phyloP scores from a whole-genome alignment of 345 rosid genomes.

The Linum tenue region DNA sequence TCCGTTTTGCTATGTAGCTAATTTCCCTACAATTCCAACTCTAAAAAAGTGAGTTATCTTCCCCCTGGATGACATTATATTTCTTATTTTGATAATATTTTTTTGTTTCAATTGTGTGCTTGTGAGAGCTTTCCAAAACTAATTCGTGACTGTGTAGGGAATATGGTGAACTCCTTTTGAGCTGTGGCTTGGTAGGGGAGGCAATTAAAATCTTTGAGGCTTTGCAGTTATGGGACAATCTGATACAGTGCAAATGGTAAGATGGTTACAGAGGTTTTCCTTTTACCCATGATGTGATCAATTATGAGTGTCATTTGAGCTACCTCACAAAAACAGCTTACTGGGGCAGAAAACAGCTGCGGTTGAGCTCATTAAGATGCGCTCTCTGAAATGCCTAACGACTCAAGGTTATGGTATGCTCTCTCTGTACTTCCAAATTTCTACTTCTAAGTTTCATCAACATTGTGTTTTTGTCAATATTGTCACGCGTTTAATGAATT shows the following conservation, averaged over 20 bases:
- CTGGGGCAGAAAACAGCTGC: constrained; percentile 91
- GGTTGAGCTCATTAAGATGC: constrained; percentile 68
- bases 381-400: constrained; percentile 57
- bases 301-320: constrained; percentile 5
- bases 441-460: not conserved
- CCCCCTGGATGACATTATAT: not conserved
- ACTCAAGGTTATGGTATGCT: constrained; percentile 81
- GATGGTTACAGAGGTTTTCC: constrained; percentile 9
- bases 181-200: constrained; percentile 83
- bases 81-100: no score
- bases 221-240: constrained; percentile 85
- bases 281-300: not conserved
- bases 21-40: constrained; percentile 62
- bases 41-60: constrained; percentile 55
- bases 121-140: constrained; percentile 4
- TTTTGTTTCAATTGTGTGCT: no score
- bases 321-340: constrained; percentile 32
- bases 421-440: no score
- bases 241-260: constrained; percentile 79
- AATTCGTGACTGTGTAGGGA: constrained; percentile 43
- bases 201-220: constrained; percentile 74
- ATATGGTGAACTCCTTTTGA: constrained; percentile 70
- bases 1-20: constrained; percentile 47
- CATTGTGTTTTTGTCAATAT: no score
- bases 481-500: constrained; percentile 2